A percentile compares a stretch with the other conserved stretches of the same genome.
phyloP scores from a whole-genome alignment of 352 stramenopile species.

The Phytophthora vignae region DNA sequence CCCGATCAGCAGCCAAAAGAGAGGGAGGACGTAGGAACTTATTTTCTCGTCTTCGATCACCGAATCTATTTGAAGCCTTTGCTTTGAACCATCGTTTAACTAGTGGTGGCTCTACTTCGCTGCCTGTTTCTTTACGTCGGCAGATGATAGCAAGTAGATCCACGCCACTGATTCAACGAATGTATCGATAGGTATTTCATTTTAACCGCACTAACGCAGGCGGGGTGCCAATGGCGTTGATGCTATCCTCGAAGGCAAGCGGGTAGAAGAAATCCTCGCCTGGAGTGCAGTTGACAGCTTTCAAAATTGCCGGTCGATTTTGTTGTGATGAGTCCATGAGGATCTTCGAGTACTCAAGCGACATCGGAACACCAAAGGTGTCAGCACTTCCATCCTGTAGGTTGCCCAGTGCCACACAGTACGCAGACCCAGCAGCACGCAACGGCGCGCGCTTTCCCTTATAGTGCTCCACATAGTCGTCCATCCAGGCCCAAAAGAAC shows the following conservation, averaged over 20 bases:
- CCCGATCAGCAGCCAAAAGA: too few species aligned
- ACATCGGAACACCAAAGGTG: conserved; percentile 4
- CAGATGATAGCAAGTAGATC: too few species aligned
- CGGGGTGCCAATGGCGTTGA: conserved; percentile 16
- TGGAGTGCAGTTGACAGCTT: conserved; percentile 3
- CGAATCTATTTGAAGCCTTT: too few species aligned
- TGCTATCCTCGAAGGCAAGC: conserved; percentile 21
- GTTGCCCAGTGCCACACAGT: conserved; percentile 14
- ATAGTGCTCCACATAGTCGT: background rate
- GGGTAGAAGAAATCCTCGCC: conserved; percentile 7
- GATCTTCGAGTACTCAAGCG: conserved; percentile 12
- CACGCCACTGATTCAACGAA: too few species aligned
- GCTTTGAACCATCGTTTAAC: too few species aligned
- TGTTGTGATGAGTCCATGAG: conserved; percentile 14
- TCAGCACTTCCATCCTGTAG: background rate
- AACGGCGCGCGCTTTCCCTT: background rate
- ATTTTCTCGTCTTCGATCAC: too few species aligned
- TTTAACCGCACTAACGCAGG: background rate
- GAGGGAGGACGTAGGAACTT: too few species aligned
- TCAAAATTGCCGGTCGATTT: conserved; percentile 12
- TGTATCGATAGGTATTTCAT: too few species aligned
- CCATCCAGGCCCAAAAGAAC: conserved; percentile 26
- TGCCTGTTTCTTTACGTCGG: too few species aligned
- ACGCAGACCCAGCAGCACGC: conserved; percentile 11
- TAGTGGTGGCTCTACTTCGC: too few species aligned